Conservation (phyloP, 192 early-diverging fungal genomes). For the Lobulomyces angularis region DNA sequence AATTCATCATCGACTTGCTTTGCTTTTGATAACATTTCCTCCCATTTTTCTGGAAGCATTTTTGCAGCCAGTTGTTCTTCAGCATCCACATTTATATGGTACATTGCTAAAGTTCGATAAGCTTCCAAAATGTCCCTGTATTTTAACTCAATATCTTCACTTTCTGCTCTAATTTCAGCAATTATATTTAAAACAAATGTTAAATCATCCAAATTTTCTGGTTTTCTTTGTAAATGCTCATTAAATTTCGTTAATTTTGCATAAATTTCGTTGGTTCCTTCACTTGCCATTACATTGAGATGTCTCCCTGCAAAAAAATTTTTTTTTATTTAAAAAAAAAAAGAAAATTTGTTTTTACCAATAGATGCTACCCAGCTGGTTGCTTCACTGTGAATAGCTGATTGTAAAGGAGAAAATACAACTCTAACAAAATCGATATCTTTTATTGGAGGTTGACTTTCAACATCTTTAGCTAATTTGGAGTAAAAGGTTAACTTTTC, state of each 20-base stretch:
- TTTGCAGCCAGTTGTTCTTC: constrained; percentile 25
- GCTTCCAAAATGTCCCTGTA: constrained; percentile 43
- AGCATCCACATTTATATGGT: constrained; percentile 28
- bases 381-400: constrained; percentile 41
- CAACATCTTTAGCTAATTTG: constrained; percentile 45
- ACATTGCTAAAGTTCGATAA: constrained; percentile 42
- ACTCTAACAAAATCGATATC: constrained; percentile 49
- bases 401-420: constrained; percentile 31
- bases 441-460: constrained; percentile 25
- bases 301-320: constrained; percentile 27
- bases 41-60: constrained; percentile 32
- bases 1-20: constrained; percentile 35
- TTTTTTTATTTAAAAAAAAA: not conserved
- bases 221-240: constrained; percentile 29
- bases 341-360: constrained; percentile 15
- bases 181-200: constrained; percentile 51
- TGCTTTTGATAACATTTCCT: constrained; percentile 29
- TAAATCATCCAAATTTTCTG: constrained; percentile 41
- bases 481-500: constrained; percentile 47
- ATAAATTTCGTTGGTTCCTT: constrained; percentile 23
- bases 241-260: constrained; percentile 28
- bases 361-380: constrained; percentile 40
- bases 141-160: constrained; percentile 41
- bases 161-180: constrained; percentile 34
- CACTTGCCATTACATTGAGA: constrained; percentile 31